Base-by-base conservation (phyloP, 495 filamentous ascomycete species). In the Talaromyces borbonicus region DNA sequence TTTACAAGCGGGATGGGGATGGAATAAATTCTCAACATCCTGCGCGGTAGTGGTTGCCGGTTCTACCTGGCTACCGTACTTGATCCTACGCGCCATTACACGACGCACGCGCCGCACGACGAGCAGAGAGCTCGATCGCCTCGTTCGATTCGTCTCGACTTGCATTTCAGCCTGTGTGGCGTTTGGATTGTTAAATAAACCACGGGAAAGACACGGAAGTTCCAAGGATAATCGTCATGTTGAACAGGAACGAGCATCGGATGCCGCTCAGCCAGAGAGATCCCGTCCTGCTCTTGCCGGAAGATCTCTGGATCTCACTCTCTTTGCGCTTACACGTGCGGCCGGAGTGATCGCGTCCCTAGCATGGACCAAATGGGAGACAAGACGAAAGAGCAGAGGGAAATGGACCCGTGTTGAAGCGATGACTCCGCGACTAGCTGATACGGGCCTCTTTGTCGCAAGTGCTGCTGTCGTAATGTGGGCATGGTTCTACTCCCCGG, bases 401-500 rank as follows among this genome's bases (percentile, higher is more conserved):
- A 64, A 61, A 37, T 78, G 78, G 75, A 73, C 74, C 22, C 48
- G 53, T 45, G 61, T 70, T 22, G 76, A 85, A 48, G 45, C 62
- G 6, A 36, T 74, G 24, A 53, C 80, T 26, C 72, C 78, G 5
- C 63, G 60, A 14, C 55, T 80, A 30, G 66, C 78, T 22, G 85
- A 89, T 56, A 75, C 85, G n/a, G 64, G 73, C 8, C 57, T 90
- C 4, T 96, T 96, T 57, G 79, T 86, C 15, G 53, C 74, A 44
- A 90, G 83, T 51, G 77, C 79, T 36, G 83, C 79, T n/a, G 63
- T 87, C 2, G 80, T 96, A 39, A 96, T 94, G 87, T 89, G 86
- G 82, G 75, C 85, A 15, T 94, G 85, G 85, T 81, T 94, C 54
- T 94, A 90, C 67, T 52, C 58, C 3, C 85, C 86, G 0, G 66